These are phyloP conservation scores for Acanthamoeba culbertsoni DNA, from an alignment of 208 protist genomes.

Conservation along the genomic window DNA sequence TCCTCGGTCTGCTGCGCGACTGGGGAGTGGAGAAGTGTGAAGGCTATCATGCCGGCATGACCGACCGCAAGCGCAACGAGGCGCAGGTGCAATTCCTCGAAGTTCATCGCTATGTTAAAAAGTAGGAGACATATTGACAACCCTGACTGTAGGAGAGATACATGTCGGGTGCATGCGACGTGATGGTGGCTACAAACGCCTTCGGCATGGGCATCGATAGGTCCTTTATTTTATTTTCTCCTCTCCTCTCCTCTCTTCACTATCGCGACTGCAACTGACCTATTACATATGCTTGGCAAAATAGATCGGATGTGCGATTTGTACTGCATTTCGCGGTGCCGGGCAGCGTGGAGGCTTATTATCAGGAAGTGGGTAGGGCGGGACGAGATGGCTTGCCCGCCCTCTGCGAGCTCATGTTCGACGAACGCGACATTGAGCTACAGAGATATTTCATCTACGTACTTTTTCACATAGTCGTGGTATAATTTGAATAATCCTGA, in stretches of 20 bases:
- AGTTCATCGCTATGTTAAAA: not conserved
- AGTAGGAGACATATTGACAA: not conserved
- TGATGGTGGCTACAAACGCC: conserved; percentile 36
- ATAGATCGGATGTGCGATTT: conserved; percentile 22
- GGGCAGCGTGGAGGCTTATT: conserved; percentile 37
- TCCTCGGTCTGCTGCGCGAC: not conserved
- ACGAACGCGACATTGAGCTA: not conserved
- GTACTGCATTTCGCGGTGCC: conserved; percentile 24
- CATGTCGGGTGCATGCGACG: not conserved
- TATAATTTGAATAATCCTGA: no score
- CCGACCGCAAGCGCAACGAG: not conserved
- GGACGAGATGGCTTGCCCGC: conserved; percentile 4
- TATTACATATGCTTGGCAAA: no score
- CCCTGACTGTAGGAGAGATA: not conserved
- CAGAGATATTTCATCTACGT: conserved; percentile 5
- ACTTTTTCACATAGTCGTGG: not conserved
- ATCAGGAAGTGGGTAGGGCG: conserved; percentile 48
- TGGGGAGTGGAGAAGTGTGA: not conserved
- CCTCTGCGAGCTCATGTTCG: not conserved
- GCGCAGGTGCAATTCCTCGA: not conserved
- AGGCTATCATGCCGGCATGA: conserved; percentile 27
- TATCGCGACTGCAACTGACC: not conserved
- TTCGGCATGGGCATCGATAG: conserved; percentile 55
- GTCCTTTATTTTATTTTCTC: not conserved
- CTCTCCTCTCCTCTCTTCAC: not conserved